These are phyloP conservation scores for Talaromyces amestolkiae DNA, from an alignment of 2,329 filamentous ascomycete genomes.

Conservation along the genomic window DNA sequence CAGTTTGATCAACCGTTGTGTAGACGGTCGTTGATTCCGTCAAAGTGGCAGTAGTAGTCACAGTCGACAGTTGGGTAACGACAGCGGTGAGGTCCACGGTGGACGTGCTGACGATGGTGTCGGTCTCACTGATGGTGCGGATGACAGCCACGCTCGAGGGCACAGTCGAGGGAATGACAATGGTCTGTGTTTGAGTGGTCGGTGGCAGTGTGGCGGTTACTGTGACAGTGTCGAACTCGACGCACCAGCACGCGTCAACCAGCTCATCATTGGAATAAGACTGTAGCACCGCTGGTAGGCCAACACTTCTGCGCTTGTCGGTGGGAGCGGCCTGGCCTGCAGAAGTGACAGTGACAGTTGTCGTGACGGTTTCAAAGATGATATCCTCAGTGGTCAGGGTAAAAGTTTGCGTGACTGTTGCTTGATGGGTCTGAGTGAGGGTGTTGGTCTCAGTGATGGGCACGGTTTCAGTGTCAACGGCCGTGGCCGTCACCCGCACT, in stretches of 20 bases:
- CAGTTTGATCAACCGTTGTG: background rate
- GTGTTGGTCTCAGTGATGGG: background rate
- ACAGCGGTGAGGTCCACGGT: background rate
- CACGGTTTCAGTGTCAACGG: background rate
- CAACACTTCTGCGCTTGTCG: background rate
- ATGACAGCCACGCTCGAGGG: background rate
- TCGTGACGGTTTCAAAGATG: background rate
- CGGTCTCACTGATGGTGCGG: slow-evolving; percentile 1
- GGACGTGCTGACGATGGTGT: background rate
- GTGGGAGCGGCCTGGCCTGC: background rate
- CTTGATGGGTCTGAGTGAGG: background rate
- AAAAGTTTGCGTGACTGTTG: background rate
- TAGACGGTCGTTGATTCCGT: background rate
- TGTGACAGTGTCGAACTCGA: slow-evolving; percentile 3
- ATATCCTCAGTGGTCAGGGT: background rate
- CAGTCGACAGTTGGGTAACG: background rate
- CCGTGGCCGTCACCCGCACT: background rate
- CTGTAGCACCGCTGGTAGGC: background rate
- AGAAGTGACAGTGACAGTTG: slow-evolving; percentile 3
- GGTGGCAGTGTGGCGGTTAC: background rate
- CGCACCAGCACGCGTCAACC: slow-evolving; percentile 5
- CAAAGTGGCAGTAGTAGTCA: background rate
- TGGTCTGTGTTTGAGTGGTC: background rate
- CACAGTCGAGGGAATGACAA: background rate
- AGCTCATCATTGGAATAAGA: slow-evolving; percentile 4